A percentile compares a stretch with the other conserved stretches of the same genome.
Conservation (phyloP, 2,329 filamentous ascomycete species). For the Sporothrix euskadiensis region DNA sequence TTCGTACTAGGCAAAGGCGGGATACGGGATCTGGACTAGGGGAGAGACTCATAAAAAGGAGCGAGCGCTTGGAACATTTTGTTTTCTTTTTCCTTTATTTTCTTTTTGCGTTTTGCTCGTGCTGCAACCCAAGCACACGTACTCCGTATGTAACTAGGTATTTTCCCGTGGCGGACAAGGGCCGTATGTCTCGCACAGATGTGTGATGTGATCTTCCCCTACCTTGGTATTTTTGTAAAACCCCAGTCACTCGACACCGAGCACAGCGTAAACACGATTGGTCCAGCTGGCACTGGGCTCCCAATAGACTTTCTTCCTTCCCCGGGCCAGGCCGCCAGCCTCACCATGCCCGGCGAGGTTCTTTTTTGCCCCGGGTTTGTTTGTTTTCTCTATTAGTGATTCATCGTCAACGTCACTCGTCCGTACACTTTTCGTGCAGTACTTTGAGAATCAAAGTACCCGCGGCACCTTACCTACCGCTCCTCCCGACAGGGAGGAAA, state of each 20-base stretch:
- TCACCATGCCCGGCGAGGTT: constrained; percentile 20
- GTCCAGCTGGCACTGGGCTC: background rate
- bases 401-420: background rate
- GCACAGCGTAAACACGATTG: constrained; percentile 12
- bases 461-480: constrained; percentile 8
- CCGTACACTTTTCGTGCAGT: background rate
- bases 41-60: background rate
- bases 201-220: background rate
- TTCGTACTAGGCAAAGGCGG: constrained; percentile 21
- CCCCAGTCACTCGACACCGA: constrained; percentile 22
- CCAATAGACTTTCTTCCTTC: background rate
- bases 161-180: background rate
- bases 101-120: background rate
- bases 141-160: background rate
- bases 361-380: background rate
- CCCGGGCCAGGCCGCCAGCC: constrained; percentile 30
- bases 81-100: background rate
- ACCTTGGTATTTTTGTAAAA: too few species aligned
- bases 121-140: constrained; percentile 10
- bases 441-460: background rate
- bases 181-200: constrained; percentile 9
- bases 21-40: constrained; percentile 17
- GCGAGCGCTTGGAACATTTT: background rate
- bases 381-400: background rate
- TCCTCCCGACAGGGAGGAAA: background rate